Conservation (phyloP, 2,329 filamentous ascomycete genomes). For the Aspergillus brunneoviolaceus region DNA sequence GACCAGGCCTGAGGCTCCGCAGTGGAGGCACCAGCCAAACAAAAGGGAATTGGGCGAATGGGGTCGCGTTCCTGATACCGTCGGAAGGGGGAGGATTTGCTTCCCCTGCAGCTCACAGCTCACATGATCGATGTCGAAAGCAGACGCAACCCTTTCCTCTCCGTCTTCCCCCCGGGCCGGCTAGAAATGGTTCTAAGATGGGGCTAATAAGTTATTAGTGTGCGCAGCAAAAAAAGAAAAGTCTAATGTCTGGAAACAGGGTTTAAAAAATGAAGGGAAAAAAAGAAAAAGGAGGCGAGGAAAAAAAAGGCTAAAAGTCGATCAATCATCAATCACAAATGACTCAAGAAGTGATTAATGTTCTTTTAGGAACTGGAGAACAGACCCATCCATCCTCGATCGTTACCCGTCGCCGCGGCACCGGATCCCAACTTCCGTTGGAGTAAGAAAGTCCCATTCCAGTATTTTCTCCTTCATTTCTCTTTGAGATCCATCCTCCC, state of each 20-base stretch:
- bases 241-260: conserved; percentile 1
- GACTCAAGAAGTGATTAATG: neutral
- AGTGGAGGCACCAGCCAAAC: conserved; percentile 5
- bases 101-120: conserved; percentile 22
- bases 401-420: conserved; percentile 40
- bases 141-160: neutral
- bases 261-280: neutral
- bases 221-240: conserved; percentile 2
- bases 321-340: neutral
- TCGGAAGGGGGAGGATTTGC: conserved; percentile 10
- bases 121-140: conserved; percentile 17
- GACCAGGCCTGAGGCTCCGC: conserved; percentile 8
- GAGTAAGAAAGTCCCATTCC: conserved; percentile 7
- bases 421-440: conserved; percentile 35
- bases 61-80: conserved; percentile 12
- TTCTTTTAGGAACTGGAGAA: conserved; percentile 3
- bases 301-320: neutral
- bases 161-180: neutral
- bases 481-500: no score
- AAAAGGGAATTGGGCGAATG: conserved; percentile 1
- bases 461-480: conserved; percentile 1
- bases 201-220: conserved; percentile 5
- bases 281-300: neutral
- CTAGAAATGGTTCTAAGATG: conserved; percentile 7
- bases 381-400: conserved; percentile 12